Evolutionary conservation across 495 filamentous ascomycete species (phyloP), one percentile per base, ranked within the genome.

Genomic region (Parathielavia appendiculata): DNA sequence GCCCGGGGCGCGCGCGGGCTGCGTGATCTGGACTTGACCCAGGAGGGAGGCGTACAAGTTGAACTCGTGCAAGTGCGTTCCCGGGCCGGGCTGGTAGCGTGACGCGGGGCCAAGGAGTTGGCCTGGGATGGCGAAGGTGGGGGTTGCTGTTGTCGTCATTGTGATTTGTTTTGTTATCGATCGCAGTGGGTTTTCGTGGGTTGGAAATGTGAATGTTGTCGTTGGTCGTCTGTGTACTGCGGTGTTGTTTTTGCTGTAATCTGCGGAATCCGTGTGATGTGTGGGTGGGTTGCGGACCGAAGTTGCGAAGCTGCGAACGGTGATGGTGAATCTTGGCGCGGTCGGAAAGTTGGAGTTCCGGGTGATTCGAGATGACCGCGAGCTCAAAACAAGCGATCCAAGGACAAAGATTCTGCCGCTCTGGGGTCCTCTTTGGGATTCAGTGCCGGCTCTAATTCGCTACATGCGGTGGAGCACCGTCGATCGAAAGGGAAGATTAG

Each of bases 21-120:
- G 68, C 22, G 68, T 68, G 61, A 86, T 76, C 51, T 78, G 71
- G 45, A 88, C 75, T 23, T 81, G 76, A 55, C 83, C 79, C 44
- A 95, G 80, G 34, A 82, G 74, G 47, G 90, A 93, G 57, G 90
- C 85, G 74, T 86, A 86, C 64, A 95, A 77, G 51, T 84, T 78
- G 56, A 81, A 72, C 58, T 83, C 71, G 69, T 90, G 79, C 64
- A 92, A 77, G 71, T 96, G 89, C 3, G 89, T 95, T 46, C 92
- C 92, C 1, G 89, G 78, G 11, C 92, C 92, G 46, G 88, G 80
- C 45, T 72, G 65, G 71, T 86, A 90, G 57, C 80, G 76, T 34
- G 83, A 72, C 19, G 79, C 69, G 13, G 87, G 71, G 19, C 86
- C 92, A 20, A 97, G 82, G 49, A 82, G 77, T 71, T 92, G 89